Conservation (phyloP, 75 land plant species). For the Pinus albicaulis region DNA sequence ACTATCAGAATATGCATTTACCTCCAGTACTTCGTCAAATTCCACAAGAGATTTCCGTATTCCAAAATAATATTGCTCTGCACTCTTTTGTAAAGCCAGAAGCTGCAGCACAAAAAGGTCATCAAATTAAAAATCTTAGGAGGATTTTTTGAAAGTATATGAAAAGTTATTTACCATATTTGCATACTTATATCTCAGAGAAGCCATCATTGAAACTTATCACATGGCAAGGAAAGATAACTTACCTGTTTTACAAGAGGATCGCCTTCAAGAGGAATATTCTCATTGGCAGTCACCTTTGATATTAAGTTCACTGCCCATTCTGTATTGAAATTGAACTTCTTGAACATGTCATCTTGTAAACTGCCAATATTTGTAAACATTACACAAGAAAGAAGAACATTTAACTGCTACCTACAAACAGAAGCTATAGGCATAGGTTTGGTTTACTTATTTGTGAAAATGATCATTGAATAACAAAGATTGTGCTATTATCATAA, state of each 20-base stretch:
- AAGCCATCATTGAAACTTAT: background rate
- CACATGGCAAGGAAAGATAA: background rate
- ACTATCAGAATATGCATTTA: constrained; percentile 8
- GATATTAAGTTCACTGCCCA: constrained; percentile 88
- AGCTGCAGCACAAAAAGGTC: constrained; percentile 34
- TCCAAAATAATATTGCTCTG: constrained; percentile 82
- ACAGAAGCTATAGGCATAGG: background rate
- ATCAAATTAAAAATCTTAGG: background rate
- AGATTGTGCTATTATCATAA: background rate
- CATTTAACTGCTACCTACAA: background rate
- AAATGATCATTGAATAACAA: background rate
- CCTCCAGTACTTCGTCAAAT: constrained; percentile 99
- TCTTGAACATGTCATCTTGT: constrained; percentile 94
- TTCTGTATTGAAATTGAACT: constrained; percentile 83
- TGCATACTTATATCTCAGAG: background rate
- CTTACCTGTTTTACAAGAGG: constrained; percentile 69
- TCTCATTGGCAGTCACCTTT: constrained; percentile 65
- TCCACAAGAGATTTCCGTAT: constrained; percentile 90
- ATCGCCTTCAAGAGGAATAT: constrained; percentile 74
- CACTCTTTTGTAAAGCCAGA: constrained; percentile 72
- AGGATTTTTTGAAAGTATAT: background rate
- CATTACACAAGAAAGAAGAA: background rate
- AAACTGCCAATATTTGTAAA: constrained; percentile 40
- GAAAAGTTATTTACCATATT: constrained; percentile 3
- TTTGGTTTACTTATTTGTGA: background rate